Evolutionary conservation across 352 stramenopile genomes (phyloP), one percentile per base, ranked within the genome.

Genomic region (Blastocystis sp.): DNA sequence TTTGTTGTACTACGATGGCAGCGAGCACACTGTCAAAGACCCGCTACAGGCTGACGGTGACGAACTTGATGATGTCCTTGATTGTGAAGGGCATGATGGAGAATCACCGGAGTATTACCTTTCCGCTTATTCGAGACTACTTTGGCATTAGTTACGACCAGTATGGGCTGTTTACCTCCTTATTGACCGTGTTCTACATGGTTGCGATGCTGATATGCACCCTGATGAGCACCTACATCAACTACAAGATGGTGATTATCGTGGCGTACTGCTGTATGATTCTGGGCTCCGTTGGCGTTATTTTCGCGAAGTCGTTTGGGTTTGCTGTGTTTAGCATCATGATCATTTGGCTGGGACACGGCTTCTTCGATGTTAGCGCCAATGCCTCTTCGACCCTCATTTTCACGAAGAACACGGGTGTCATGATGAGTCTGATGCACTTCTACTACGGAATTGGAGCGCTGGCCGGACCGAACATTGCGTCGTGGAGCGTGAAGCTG

Each of bases 351-450:
- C 54, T 77, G 66, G 43, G n/a, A 24, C 21, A 60, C 11, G 66
- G 66, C 17, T n/a, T 77, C 21, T 77, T 77, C 34, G 24, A 28
- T 3, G 60, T 77, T 24, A 43, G 38, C 6, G 34, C 28, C 3
- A 77, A 77, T 34, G 66, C 66, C 6, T 54, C 66, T 24, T 28
- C 66, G 3, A 77, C 66, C 6, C 38, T 61, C 3, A 43, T 77
- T 3, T 77, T 77, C 34, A 28, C 34, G 6, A 43, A 77, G 40
- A 34, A 77, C 60, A 34, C 19, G 28, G 66, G 66, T 42, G 60
- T 43, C 19, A 77, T 77, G 66, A 77, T 77, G 66, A 77, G 66
- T 77, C 3, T 77, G 66, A 77, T 77, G 66, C 66, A 77, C 45
- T 77, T 77, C 66, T 77, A 21, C 60, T 77, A 61, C 52, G 66